Conservation (phyloP, 2,329 filamentous ascomycete genomes). For the Colletotrichum orbiculare region DNA sequence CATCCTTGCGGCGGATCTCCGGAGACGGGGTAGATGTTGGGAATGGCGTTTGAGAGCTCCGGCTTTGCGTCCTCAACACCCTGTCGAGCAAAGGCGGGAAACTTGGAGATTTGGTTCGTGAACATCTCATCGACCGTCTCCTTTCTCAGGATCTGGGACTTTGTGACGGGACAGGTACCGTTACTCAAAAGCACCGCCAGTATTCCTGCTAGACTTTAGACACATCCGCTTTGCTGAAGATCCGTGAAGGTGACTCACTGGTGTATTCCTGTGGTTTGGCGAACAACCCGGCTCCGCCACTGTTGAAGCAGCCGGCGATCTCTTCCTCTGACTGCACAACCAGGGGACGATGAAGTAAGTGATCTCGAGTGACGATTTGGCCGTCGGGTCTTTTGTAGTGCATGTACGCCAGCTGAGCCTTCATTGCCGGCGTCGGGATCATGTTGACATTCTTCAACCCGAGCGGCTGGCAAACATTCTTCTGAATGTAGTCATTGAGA, state of each 20-base stretch:
- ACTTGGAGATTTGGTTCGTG: slow-evolving; percentile 68
- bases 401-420: slow-evolving; percentile 66
- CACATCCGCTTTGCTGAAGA: fast-evolving
- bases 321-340: slow-evolving; percentile 54
- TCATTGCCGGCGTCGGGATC: slow-evolving; percentile 66
- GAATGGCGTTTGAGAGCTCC: slow-evolving; percentile 56
- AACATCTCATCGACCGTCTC: slow-evolving; percentile 73
- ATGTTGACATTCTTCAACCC: slow-evolving; percentile 63
- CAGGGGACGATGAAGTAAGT: slow-evolving; percentile 58
- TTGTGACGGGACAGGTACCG: slow-evolving; percentile 68
- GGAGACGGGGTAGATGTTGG: slow-evolving; percentile 57
- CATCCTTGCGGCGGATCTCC: slow-evolving; percentile 69
- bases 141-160: slow-evolving; percentile 62
- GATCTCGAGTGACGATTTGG: slow-evolving; percentile 55
- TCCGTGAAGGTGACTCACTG: slow-evolving; percentile 50
- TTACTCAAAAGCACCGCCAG: slow-evolving; percentile 72
- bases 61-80: slow-evolving; percentile 57
- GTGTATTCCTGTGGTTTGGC: slow-evolving; percentile 70
- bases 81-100: slow-evolving; percentile 57
- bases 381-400: slow-evolving; percentile 61
- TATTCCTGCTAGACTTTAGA: slow-evolving; percentile 55
- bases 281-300: slow-evolving; percentile 71
- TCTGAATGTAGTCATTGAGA: slow-evolving; percentile 61
- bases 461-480: slow-evolving; percentile 59
- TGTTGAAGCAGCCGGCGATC: slow-evolving; percentile 56